Evolutionary conservation across 257 asterid genomes (phyloP).

Genomic region (Solanum ahanhuiri): DNA sequence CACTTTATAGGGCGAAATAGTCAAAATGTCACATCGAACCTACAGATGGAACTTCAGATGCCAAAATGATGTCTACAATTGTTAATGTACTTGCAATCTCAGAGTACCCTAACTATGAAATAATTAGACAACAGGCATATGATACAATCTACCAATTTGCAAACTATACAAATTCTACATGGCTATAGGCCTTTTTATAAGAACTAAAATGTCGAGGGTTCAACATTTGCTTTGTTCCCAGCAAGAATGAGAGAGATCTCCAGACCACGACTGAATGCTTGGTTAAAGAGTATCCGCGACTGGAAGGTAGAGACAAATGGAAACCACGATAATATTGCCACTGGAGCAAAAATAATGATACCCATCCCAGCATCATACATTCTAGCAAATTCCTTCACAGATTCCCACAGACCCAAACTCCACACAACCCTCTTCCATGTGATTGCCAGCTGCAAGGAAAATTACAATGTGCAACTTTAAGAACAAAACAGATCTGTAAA

Average conservation of each 20-base stretch:
- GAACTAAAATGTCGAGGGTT: constrained; percentile 39
- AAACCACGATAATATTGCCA: constrained; percentile 89
- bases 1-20: not conserved
- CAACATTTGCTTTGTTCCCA: constrained; percentile 94
- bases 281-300: constrained; percentile 94
- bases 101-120: not conserved
- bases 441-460: constrained; percentile 53
- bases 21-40: not conserved
- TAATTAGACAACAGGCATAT: not conserved
- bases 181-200: not conserved
- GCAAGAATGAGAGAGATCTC: constrained; percentile 97
- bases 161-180: not conserved
- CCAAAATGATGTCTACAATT: not conserved
- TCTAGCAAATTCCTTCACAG: constrained; percentile 88
- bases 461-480: not conserved
- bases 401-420: constrained; percentile 92
- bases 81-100: not conserved
- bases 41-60: not conserved
- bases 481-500: not conserved
- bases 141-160: not conserved
- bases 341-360: constrained; percentile 73
- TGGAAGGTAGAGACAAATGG: constrained; percentile 98
- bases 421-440: constrained; percentile 69
- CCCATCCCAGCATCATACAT: constrained; percentile 99
- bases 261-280: constrained; percentile 99